Evolutionary conservation across 768 basidiomycete genomes (phyloP).

Genomic region (Trametes cingulata): DNA sequence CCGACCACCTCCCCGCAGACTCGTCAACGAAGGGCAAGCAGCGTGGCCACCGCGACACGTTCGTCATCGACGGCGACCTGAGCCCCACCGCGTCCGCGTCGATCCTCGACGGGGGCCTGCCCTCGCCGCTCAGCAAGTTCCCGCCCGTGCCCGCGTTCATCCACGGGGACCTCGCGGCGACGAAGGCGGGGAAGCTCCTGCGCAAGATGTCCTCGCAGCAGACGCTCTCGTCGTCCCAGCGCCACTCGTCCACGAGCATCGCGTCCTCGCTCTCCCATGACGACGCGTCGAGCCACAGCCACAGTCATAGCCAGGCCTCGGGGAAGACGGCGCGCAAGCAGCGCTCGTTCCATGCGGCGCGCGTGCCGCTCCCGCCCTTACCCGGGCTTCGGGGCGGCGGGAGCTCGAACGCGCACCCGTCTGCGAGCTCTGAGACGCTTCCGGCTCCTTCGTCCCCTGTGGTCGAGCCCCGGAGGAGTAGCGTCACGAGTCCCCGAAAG

Average conservation of each 20-base stretch:
- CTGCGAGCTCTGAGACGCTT: slow-evolving; percentile 17
- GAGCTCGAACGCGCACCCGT: slow-evolving; percentile 19
- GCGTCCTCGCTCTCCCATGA: slow-evolving; percentile 32
- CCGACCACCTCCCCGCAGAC: background rate
- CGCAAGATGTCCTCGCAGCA: slow-evolving; percentile 47
- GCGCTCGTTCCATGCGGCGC: slow-evolving; percentile 63
- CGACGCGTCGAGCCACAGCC: slow-evolving; percentile 7
- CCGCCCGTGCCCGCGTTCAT: slow-evolving; percentile 16
- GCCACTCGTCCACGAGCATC: slow-evolving; percentile 32
- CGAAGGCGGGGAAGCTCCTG: slow-evolving; percentile 17
- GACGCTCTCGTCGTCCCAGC: slow-evolving; percentile 38
- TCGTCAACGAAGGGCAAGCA: slow-evolving; percentile 13
- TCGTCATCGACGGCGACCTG: slow-evolving; percentile 16
- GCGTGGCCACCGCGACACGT: slow-evolving; percentile 9
- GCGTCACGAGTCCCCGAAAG: slow-evolving; percentile 38
- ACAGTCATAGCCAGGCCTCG: background rate
- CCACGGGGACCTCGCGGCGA: slow-evolving; percentile 8
- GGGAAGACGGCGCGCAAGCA: slow-evolving; percentile 45
- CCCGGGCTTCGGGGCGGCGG: slow-evolving; percentile 34
- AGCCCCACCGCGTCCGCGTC: slow-evolving; percentile 11
- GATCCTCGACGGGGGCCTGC: background rate
- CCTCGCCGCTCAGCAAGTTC: slow-evolving; percentile 20
- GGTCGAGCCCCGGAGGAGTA: slow-evolving; percentile 19
- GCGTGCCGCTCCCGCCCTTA: slow-evolving; percentile 54
- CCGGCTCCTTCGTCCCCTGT: slow-evolving; percentile 18